Conservation (phyloP, 2,329 filamentous ascomycete species). For the Penicillium sp. region DNA sequence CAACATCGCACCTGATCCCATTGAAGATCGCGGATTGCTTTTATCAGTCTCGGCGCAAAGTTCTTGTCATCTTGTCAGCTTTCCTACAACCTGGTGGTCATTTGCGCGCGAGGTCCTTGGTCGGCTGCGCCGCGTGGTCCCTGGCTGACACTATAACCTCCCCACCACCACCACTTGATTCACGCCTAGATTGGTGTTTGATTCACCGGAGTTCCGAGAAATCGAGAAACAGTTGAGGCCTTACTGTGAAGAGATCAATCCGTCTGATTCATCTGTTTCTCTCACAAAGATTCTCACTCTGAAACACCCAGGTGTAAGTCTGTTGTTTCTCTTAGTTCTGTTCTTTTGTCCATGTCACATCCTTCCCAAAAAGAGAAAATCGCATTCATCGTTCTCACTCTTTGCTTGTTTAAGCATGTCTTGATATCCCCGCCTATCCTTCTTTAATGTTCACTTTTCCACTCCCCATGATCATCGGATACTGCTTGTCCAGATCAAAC, state of each 20-base stretch:
- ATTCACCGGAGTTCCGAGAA: neutral
- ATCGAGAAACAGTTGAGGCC: neutral
- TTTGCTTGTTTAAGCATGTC: neutral
- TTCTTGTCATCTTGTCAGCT: neutral
- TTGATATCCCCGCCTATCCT: neutral
- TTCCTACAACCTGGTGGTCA: neutral
- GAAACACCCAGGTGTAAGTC: conserved; percentile 7
- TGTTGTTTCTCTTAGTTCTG: neutral
- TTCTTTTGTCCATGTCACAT: neutral
- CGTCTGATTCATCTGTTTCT: neutral
- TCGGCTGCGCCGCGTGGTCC: neutral
- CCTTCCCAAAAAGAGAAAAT: neutral
- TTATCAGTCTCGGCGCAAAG: neutral
- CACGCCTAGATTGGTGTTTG: neutral
- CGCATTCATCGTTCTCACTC: neutral
- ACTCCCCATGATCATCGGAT: neutral
- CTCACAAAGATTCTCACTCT: neutral
- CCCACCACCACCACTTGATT: neutral
- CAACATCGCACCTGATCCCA: neutral
- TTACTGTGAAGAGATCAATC: neutral
- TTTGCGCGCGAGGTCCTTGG: neutral
- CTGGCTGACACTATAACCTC: neutral
- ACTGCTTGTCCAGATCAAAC: neutral
- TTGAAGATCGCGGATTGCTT: neutral
- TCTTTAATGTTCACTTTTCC: neutral